These are phyloP conservation scores for Hypericum perforatum DNA, from an alignment of 345 rosid species.

Conservation along the genomic window DNA sequence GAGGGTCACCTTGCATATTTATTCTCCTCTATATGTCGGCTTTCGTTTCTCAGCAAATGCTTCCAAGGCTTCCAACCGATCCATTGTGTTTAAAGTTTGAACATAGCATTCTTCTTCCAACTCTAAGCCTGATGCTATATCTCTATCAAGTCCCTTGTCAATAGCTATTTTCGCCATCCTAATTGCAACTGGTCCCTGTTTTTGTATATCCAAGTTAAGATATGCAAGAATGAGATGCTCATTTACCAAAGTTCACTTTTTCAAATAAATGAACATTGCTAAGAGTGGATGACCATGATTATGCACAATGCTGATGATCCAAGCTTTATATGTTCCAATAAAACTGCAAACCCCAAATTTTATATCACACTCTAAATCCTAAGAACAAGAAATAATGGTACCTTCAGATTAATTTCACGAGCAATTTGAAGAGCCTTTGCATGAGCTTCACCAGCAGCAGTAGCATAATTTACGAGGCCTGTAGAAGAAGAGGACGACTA, in stretches of 20 bases:
- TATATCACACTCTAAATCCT: background rate
- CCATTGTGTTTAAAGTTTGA: slow-evolving; percentile 45
- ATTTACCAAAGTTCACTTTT: too few relatives aligned
- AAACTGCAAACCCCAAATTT: background rate
- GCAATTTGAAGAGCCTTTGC: slow-evolving; percentile 77
- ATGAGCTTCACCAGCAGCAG: slow-evolving; percentile 61
- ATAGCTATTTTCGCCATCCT: slow-evolving; percentile 82
- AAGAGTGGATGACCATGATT: too few relatives aligned
- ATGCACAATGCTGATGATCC: too few relatives aligned
- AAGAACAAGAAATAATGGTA: slow-evolving; percentile 4
- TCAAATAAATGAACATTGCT: too few relatives aligned
- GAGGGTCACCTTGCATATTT: slow-evolving; percentile 1
- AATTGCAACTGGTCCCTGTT: slow-evolving; percentile 77
- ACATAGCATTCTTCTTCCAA: slow-evolving; percentile 71
- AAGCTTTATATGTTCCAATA: background rate
- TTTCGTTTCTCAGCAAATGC: slow-evolving; percentile 88
- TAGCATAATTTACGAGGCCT: slow-evolving; percentile 75
- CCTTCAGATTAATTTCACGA: slow-evolving; percentile 71
- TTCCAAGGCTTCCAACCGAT: slow-evolving; percentile 82
- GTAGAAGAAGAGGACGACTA: slow-evolving; percentile 6
- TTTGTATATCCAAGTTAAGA: slow-evolving; percentile 1
- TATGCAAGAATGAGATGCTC: background rate
- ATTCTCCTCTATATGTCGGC: slow-evolving; percentile 53
- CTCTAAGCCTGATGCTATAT: slow-evolving; percentile 45
- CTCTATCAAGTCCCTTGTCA: slow-evolving; percentile 53